Base-by-base conservation (phyloP, 2,329 filamentous ascomycete species). In the Aspergillus intermedius region DNA sequence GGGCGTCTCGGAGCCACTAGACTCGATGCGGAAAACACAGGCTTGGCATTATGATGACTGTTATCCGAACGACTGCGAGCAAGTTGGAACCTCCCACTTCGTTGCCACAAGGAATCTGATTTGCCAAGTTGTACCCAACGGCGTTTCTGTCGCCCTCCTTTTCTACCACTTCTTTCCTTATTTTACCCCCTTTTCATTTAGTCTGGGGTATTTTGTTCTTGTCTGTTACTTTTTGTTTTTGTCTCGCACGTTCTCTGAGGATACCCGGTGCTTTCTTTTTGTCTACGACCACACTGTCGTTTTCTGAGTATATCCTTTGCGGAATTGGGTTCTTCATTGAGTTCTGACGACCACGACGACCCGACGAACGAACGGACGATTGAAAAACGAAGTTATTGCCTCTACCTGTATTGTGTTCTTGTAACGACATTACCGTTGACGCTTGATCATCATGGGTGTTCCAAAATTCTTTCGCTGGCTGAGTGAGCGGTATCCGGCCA, bases 401-500 rank as follows among this genome's bases (percentile, higher is more conserved):
- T 8, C 35, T 39, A 39, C 5, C 15, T 44, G 32, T 44, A 13
- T 17, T 23, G 25, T 15, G 7, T 9, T 21, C 23, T 7, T 19
- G 12, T 19, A 21, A 21, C 21, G 35, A 32, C 47, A 42, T 42
- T 43, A 37, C 40, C 25, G 17, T 15, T 44, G 46, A 49, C 52
- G 41, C 50, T 41, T 49, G 54, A 58, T 60, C 66, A 69, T 54
- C 64, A 80, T 82, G 82, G 82, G 84, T 81, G 84, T 88, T 58
- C 77, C 77, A 67, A 95, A 95, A 68, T 95, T 95, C 77, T 95
- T 95, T 77, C 82, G 93, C 81, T 98, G 94, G 93, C 87, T 98
- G 79, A 96, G 91, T 52, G 94, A 98, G 81, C 86, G 94, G 61
- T 98, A 98, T 81, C 93, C 93, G 48, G 84, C 93, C 54, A 98